Evolutionary conservation across 176 grass and related monocot genomes (phyloP).

Genomic region (Oryza glumipatula): DNA sequence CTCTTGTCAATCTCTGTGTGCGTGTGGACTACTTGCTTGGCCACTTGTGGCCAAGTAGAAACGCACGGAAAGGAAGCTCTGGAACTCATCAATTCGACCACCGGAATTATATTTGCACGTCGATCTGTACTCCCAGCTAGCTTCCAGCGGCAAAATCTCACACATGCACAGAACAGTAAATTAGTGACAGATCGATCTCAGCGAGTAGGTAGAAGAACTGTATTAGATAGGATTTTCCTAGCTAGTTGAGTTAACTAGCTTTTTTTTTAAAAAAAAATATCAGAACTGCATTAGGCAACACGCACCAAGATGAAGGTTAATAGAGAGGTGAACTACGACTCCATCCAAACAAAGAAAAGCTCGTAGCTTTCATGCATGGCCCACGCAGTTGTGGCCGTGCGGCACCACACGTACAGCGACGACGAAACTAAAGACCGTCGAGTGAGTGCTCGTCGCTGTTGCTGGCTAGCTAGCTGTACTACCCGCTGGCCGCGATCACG

Average conservation of each 20-base stretch:
- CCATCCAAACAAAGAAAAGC: not conserved
- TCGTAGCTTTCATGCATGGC: constrained; percentile 24
- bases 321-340: not conserved
- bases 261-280: not conserved
- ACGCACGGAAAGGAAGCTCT: not conserved
- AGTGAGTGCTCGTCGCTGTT: constrained; percentile 38
- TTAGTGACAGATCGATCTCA: not conserved
- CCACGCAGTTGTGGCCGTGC: not conserved
- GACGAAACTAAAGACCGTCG: constrained; percentile 22
- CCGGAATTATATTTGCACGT: not conserved
- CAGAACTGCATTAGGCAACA: not conserved
- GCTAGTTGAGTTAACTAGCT: not conserved
- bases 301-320: not conserved
- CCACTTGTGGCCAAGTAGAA: not conserved
- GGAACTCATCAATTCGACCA: not conserved
- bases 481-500: not conserved
- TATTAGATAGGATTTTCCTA: not conserved
- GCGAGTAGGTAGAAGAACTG: not conserved
- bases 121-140: not conserved
- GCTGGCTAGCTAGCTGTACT: constrained; percentile 5
- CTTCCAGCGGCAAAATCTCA: not conserved
- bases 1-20: not conserved
- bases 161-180: not conserved
- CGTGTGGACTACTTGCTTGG: constrained; percentile 7
- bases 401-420: constrained; percentile 8